phyloP scores from a whole-genome alignment of 1,284 basidiomycete genomes.

The Apiotrichum siamense region DNA sequence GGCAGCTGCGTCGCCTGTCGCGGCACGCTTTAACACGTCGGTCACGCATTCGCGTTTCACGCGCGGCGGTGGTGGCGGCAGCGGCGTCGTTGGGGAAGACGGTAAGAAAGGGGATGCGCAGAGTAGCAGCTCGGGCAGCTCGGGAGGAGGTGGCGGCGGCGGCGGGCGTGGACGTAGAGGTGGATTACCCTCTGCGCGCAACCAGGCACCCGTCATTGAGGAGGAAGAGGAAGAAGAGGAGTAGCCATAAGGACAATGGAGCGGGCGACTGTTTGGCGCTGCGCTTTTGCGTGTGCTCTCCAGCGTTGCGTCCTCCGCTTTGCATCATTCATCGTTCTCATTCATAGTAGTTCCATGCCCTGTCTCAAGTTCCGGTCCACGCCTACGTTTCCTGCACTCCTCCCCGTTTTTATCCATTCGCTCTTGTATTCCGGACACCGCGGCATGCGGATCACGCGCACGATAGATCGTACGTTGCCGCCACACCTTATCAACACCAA shows the following conservation, averaged over 20 bases:
- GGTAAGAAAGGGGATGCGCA: background rate
- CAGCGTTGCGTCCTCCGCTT: no score
- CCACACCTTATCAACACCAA: no score
- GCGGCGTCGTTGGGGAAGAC: background rate
- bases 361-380: no score
- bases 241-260: background rate
- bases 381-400: no score
- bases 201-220: slow-evolving; percentile 5
- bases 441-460: no score
- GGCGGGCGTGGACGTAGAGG: background rate
- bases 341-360: no score
- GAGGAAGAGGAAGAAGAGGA: slow-evolving; percentile 4
- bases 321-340: no score
- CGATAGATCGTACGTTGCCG: no score
- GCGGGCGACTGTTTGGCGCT: no score
- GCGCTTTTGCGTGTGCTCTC: no score
- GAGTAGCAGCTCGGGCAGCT: background rate
- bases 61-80: slow-evolving; percentile 5
- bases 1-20: background rate
- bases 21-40: background rate
- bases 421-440: no score
- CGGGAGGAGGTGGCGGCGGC: background rate
- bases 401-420: no score
- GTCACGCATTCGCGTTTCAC: background rate
- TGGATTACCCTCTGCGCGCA: background rate